These are phyloP conservation scores for Paramyrothecium sp. DNA, from an alignment of 2,329 filamentous ascomycete species.

Conservation along the genomic window DNA sequence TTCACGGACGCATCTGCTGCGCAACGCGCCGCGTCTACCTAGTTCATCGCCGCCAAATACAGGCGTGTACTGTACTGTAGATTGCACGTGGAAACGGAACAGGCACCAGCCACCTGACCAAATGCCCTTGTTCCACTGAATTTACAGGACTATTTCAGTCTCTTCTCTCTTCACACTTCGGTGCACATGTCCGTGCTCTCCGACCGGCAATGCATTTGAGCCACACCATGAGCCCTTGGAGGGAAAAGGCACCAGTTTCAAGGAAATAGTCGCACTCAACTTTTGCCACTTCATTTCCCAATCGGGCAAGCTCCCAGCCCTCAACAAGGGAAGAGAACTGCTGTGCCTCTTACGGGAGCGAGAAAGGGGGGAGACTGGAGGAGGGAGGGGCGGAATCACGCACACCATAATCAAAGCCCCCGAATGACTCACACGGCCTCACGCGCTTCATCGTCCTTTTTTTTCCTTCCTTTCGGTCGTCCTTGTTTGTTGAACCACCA, in stretches of 20 bases:
- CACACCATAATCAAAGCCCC: conserved; percentile 14
- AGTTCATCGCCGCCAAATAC: too few relatives aligned
- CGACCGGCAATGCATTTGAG: too few relatives aligned
- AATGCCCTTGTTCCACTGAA: too few relatives aligned
- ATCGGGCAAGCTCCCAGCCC: conserved; percentile 20
- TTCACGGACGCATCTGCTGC: too few relatives aligned
- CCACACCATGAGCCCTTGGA: not conserved
- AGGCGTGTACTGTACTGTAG: too few relatives aligned
- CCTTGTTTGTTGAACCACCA: not conserved
- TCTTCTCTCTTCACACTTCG: too few relatives aligned
- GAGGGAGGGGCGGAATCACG: conserved; percentile 19
- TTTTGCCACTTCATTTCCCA: conserved; percentile 17
- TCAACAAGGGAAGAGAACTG: conserved; percentile 3
- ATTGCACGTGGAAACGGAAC: too few relatives aligned
- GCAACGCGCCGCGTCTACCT: too few relatives aligned
- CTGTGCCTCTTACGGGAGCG: not conserved
- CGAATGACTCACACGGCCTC: conserved; percentile 3
- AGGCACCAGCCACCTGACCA: too few relatives aligned
- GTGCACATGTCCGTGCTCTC: too few relatives aligned
- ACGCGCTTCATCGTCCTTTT: not conserved
- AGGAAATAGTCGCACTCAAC: not conserved
- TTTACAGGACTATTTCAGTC: too few relatives aligned
- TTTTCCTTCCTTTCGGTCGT: conserved; percentile 11
- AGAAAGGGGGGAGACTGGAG: conserved; percentile 9
- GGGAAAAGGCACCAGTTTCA: not conserved